Base-by-base conservation (phyloP, 2,329 filamentous ascomycete species). In the Pyrenophora tritici-repentis region DNA sequence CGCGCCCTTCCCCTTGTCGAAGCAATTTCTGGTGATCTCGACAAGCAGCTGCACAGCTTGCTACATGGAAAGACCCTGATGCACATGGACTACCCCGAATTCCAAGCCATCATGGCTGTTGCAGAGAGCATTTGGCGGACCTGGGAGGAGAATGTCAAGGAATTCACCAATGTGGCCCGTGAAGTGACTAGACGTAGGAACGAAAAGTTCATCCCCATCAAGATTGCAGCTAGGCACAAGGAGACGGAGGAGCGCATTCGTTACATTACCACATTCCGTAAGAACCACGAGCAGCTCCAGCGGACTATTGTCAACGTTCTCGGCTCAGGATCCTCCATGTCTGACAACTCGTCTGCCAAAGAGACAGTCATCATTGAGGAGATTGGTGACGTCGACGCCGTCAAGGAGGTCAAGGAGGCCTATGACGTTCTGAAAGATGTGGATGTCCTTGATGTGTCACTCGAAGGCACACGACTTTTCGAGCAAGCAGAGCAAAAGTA, bases 161-260 rank as follows among this genome's bases (percentile, higher is more conserved):
- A 97, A 65, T 99, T 99, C 70, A 97, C 93, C 13, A 96, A 97
- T 62, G 90, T 97, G 58, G 93, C 94, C 29, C 90, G 94, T 76
- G 95, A 99, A 68, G 91, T 96, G 6, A 97, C 91, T 3, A 85
- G 93, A 59, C 88, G 92, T 63, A 86, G 94, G 62, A 95, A 96
- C 67, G 95, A 97, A 74, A 96, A 96, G 73, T 99, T 99, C 73
- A 97, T 99, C 59, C 92, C 93, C 4, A 97, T 99, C 79, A 97
- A 97, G 78, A 92, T 99, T 72, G 84, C 82, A 59, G 89, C 91
- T 55, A 88, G 90, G 64, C 94, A 99, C 71, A 87, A 85, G 33
- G 89, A 93, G 72, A 89, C 94, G 20, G 91, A 97, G 74, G 88
- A 94, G 56, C 86, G 94, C 36, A 81, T 99, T 61, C 91, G 90